Conservation (phyloP, 1,284 basidiomycete genomes). For the Puccinia hordei region DNA sequence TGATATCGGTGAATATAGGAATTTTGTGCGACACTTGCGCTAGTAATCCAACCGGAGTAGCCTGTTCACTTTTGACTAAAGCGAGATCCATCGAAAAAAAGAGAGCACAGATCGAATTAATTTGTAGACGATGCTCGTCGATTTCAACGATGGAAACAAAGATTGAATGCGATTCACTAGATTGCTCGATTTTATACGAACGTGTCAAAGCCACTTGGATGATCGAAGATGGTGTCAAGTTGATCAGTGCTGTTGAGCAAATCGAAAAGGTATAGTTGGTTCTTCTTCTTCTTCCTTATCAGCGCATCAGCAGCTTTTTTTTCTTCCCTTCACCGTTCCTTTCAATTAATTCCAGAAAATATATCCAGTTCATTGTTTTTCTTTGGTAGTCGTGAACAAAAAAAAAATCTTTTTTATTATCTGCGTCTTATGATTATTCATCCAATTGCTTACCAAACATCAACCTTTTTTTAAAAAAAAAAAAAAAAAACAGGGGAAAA, state of each 20-base stretch:
- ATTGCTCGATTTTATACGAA: slow-evolving; percentile 79
- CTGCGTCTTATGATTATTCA: background rate
- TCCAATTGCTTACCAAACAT: background rate
- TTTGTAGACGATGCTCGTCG: slow-evolving; percentile 73
- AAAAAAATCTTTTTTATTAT: background rate
- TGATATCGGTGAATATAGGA: slow-evolving; percentile 5
- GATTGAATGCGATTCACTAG: slow-evolving; percentile 76
- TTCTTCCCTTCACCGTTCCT: background rate
- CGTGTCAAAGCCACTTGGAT: slow-evolving; percentile 65
- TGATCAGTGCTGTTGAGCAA: slow-evolving; percentile 22
- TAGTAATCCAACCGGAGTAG: slow-evolving; percentile 65
- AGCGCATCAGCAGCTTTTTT: background rate
- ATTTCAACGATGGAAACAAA: slow-evolving; percentile 65
- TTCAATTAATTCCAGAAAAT: background rate
- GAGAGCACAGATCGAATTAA: slow-evolving; percentile 61
- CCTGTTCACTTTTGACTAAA: slow-evolving; percentile 67
- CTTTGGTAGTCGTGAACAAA: too few species aligned
- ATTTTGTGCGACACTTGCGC: slow-evolving; percentile 69
- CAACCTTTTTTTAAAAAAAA: too few species aligned
- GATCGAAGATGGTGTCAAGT: slow-evolving; percentile 3
- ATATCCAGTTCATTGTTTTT: too few species aligned
- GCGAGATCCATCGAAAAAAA: slow-evolving; percentile 67
- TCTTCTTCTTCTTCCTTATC: background rate
- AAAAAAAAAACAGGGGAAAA: slow-evolving; percentile 15
- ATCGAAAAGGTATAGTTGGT: slow-evolving; percentile 12